A percentile compares a stretch with the other conserved stretches of the same genome.
These are phyloP conservation scores for Oxyria digyna DNA, from an alignment of 148 eudicot species.

Conservation along the genomic window DNA sequence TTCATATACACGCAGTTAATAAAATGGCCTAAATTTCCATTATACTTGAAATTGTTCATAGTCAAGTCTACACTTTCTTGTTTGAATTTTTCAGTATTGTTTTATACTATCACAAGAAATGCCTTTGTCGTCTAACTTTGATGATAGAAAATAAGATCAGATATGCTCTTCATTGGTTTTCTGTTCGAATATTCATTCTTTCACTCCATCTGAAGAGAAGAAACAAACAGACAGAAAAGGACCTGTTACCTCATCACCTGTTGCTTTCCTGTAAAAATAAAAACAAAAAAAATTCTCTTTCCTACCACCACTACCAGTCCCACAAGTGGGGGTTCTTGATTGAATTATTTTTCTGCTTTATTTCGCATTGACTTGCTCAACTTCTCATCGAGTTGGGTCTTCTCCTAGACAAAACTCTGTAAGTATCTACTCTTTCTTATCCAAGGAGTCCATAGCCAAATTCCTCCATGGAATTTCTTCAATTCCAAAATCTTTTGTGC, in stretches of 20 bases:
- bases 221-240: background rate
- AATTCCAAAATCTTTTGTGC: background rate
- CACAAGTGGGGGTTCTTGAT: background rate
- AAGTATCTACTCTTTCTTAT: background rate
- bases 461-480: slow-evolving; percentile 5
- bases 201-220: background rate
- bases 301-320: background rate
- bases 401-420: background rate
- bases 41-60: background rate
- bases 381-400: too few relatives aligned
- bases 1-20: background rate
- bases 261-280: background rate
- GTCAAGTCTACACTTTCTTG: background rate
- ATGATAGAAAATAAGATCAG: background rate
- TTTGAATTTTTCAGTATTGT: background rate
- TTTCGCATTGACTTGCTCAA: background rate
- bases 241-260: background rate
- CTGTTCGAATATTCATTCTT: background rate
- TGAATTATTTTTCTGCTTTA: background rate
- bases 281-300: background rate
- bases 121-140: background rate
- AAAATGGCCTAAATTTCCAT: background rate
- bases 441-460: background rate
- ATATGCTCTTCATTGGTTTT: background rate
- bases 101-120: background rate